Base-by-base conservation (phyloP, 768 basidiomycete genomes). In the Udeniomyces megalosporus region DNA sequence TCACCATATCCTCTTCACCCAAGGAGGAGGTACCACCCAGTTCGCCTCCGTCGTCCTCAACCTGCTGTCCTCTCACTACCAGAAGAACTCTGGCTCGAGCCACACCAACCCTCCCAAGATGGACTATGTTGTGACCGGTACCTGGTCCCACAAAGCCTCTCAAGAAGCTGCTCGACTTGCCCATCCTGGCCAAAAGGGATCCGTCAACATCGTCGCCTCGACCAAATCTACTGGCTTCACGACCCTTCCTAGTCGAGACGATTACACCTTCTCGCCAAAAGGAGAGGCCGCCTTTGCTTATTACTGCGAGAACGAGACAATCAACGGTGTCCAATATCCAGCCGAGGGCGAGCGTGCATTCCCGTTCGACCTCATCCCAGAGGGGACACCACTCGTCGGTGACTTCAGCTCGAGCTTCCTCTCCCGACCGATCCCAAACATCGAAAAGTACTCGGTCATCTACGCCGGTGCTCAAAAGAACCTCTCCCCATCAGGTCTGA, bases 251-350 rank as follows among this genome's bases (percentile, higher is more conserved):
- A 76, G 82, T 12, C 82, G 81, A 71, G 74, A 77, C 58, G 78
- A 79, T 58, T 97, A 85, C 79, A 71, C 74, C 11, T 89, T 96
- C 76, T 85, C 85, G 20, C 54, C 57, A 26, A 44, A 47, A 35
- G 66, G 74, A n/a, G 80, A 83, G 70, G 84, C 93, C 15, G 92
- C 86, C 29, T 80, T 92, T 68, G 84, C 96, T 63, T 97, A 93
- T 76, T 97, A 95, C 76, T 99, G 95, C 80, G 95, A 95, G 74
- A 99, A 99, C 78, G 95, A 99, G 77, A 99, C 95, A 15, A 86
- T 97, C 62, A 85, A 93, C 68, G 95, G 95, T 47, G 84, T 91
- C 51, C 84, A 97, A 76, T 97, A 87, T 76, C 76, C 84, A 2
- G 71, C 75, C n/a, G 69, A 71, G 22, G 78, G 77, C 28, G 76